Evolutionary conservation across 768 basidiomycete species (phyloP), one percentile per base, ranked within the genome.

Genomic region (Suillus ampliporus): DNA sequence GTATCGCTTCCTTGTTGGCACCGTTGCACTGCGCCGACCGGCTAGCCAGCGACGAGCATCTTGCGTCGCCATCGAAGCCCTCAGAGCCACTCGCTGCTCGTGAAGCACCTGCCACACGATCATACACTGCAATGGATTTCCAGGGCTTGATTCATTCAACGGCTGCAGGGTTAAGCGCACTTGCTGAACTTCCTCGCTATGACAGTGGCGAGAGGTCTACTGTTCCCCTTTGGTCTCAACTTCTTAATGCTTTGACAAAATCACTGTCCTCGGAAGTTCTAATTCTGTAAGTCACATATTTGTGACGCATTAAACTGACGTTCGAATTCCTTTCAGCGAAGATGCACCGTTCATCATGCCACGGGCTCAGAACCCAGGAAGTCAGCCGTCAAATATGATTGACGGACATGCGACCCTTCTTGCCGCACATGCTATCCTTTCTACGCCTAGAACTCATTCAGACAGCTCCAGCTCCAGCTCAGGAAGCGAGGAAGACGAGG

Each of bases 181-280:
- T 31, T 31, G 31, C 31, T 31, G 31, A 31, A 6, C 31, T 31
- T 31, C 31, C 31, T 31, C 31, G 31, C 31, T 31, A 31, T 31
- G 31, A n/a, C n/a, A n/a, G 31, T 51, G 17, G 31, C 28, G 9
- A 31, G 19, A 51, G 50, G 28, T 51, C 50, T n/a, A 51, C 50
- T n/a, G 13, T 52, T 52, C 51, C 51, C 13, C 13, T 38, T 37
- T 54, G 53, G 53, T 54, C 53, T 54, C 53, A 38, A 11, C 37
- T 54, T 26, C 9, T 54, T 21, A 37, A 26, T 54, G 53, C 37
- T 3, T 14, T 54, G 37, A 37, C 37, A 3, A 38, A 38, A 15
- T 38, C 53, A 1, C n/a, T 54, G 15, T 54, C 53, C 10, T 8
- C 53, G 23, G 37, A 54, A 17, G 37, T 38, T 26, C 15, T 38